Base-by-base conservation (phyloP, 495 filamentous ascomycete species). In the Penicillium salamii region DNA sequence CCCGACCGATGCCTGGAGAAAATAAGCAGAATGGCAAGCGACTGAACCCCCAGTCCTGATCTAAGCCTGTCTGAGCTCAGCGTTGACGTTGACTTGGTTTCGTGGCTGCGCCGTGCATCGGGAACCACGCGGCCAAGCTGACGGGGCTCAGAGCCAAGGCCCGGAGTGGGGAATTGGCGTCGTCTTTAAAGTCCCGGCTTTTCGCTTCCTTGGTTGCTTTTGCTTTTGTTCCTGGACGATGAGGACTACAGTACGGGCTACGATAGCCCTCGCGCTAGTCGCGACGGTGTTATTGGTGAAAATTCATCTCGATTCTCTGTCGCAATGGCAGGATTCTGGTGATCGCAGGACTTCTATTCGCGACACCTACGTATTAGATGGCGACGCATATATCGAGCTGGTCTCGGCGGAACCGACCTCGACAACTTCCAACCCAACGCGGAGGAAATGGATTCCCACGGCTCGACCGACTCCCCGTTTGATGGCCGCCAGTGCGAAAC, bases 301-400 rank as follows among this genome's bases (percentile, higher is more conserved):
- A 38, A 36, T 23, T n/a, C 58, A 64, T 43, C 37, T 64, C 17
- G 38, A 51, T 19, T 59, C 54, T 1, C 42, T 64, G 20, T 41
- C 50, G 32, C 36, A 57, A 51, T 56, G 46, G 52, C 52, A 37
- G n/a, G 17, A 37, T 39, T 40, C 24, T 24, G 18, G 34, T 32
- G 19, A 47, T 19, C 23, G 26, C 5, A 15, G 12, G 23, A 28
- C 24, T 7, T 5, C 29, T 21, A 5, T 28, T 38, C 3, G 42
- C 53, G 33, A 50, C 45, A 12, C 12, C 15, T 49, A 40, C 21
- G 38, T 52, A 8, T 20, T 54, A 15, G 41, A 51, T 21, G 57
- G 32, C 3, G 52, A 50, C 35, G 49, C 54, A 6, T 55, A 55
- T 51, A 63, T 63, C 49, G 60, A 63, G 57, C 57, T 61, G 54